These are phyloP conservation scores for Agaricus bisporus DNA, from an alignment of 768 basidiomycete species.

Conservation along the genomic window DNA sequence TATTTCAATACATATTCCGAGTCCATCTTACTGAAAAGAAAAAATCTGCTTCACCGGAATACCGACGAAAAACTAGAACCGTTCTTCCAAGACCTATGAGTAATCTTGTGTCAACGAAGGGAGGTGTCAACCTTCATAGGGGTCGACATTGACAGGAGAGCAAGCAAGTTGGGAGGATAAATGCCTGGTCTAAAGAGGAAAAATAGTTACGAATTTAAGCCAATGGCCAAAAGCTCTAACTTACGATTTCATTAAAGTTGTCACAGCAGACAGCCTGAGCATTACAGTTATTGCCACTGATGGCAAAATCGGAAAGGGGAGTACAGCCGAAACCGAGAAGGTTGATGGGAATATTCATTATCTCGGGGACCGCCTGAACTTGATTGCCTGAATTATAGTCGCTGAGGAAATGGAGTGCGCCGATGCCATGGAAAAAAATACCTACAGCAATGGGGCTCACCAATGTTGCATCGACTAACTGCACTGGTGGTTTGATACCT, in stretches of 20 bases:
- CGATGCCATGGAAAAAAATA: background rate
- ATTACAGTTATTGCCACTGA: background rate
- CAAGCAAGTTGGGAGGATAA: conserved; percentile 4
- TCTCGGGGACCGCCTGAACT: no score
- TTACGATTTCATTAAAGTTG: conserved; percentile 3
- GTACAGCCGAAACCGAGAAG: background rate
- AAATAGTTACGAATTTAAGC: background rate
- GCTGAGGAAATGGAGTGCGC: background rate
- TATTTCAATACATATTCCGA: conserved; percentile 11
- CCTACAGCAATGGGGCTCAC: conserved; percentile 2
- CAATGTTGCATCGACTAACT: conserved; percentile 6
- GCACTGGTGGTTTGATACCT: background rate
- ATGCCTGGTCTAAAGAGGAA: background rate
- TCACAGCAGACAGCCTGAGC: conserved; percentile 9
- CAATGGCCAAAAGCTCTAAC: background rate
- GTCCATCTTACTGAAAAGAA: conserved; percentile 2
- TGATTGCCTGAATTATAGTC: no score
- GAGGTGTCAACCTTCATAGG: background rate
- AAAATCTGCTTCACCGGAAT: background rate
- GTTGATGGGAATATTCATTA: background rate
- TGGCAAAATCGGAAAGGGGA: conserved; percentile 6
- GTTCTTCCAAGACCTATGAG: no score
- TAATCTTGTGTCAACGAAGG: no score
- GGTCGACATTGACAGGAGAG: background rate
- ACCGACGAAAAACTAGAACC: background rate